Evolutionary conservation across 352 stramenopile genomes (phyloP).

Genomic region (Globisporangium carolinianum): DNA sequence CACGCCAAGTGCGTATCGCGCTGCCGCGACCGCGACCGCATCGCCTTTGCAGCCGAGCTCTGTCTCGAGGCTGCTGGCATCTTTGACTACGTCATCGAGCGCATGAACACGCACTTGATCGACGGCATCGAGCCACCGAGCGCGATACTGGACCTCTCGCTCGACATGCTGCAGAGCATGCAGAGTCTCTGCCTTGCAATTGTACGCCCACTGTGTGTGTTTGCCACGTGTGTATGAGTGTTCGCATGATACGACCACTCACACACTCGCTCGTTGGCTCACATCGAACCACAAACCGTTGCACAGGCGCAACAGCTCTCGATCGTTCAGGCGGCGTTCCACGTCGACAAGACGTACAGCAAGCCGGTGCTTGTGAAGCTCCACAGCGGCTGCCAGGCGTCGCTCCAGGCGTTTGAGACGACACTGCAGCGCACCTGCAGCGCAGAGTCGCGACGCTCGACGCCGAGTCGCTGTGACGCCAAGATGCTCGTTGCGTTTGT

Average conservation of each 20-base stretch:
- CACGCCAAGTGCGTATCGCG: slow-evolving; percentile 11
- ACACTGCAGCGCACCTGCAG: slow-evolving; percentile 12
- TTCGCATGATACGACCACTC: background rate
- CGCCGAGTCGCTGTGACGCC: background rate
- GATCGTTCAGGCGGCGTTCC: slow-evolving; percentile 26
- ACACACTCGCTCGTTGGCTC: too few relatives aligned
- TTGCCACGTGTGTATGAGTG: background rate
- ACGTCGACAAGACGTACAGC: slow-evolving; percentile 22
- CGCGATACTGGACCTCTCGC: slow-evolving; percentile 15
- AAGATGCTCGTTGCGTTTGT: slow-evolving; percentile 19
- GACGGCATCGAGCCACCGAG: slow-evolving; percentile 6
- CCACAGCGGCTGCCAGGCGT: slow-evolving; percentile 18
- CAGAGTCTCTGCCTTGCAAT: slow-evolving; percentile 12
- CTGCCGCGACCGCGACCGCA: slow-evolving; percentile 1
- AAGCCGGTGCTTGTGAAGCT: slow-evolving; percentile 30
- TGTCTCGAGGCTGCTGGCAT: slow-evolving; percentile 16
- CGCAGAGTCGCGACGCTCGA: slow-evolving; percentile 2
- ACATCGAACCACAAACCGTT: background rate
- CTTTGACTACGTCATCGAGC: slow-evolving; percentile 13
- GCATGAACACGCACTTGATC: slow-evolving; percentile 11
- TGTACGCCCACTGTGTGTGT: slow-evolving; percentile 4
- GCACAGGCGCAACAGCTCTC: slow-evolving; percentile 32
- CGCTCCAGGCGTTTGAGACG: slow-evolving; percentile 16
- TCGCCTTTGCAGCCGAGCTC: slow-evolving; percentile 2
- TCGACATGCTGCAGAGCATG: slow-evolving; percentile 13